Evolutionary conservation across 805 yeast genomes (phyloP), one percentile per base, ranked within the genome.

Genomic region (Monosporozyma yasuniensis): DNA sequence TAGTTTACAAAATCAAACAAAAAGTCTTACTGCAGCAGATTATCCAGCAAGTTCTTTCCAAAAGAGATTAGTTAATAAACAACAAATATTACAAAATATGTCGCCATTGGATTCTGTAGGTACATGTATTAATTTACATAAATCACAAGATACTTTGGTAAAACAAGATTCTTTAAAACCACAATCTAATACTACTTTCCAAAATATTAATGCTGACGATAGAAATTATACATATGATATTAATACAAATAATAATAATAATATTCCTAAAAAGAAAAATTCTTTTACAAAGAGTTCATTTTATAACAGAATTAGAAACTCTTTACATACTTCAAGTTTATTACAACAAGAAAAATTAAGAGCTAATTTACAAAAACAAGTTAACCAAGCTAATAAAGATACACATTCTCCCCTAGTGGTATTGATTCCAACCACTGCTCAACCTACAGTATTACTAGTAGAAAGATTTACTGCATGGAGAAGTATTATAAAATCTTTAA

Each of bases 381-480:
- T 21, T 2, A 39, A 23, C 8, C 12, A 21, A 21, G 6, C 11
- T 19, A 21, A n/a, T 11, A 23, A 39, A 25, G 27, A 25, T 21
- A 30, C 4, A 30, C 12, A 74, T 10, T 76, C 76, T 47, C 82
- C 83, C 1, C 61, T 76, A 25, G 59, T 65, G 2, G 67, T 76
- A 11, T 64, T 70, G 28, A 69, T 83, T 30, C 88, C 89, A 9
- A 72, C 78, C 8, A 67, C 68, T 38, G 79, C 84, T 2, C 79
- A 80, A 55, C 98, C 97, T 11, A 89, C 96, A 1, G 96, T 88
- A 50, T 77, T 86, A 8, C 71, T 90, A 52, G 91, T 96, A 2
- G 75, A 78, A 25, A 73, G 98, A 53, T 90, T 90, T 66, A 77
- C 81, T 47, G 84, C 93, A 2, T 90, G 96, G 96, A 74, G 96